Conservation (phyloP, 1,139 yeast genomes). For the Geotrichum klebahnii region DNA sequence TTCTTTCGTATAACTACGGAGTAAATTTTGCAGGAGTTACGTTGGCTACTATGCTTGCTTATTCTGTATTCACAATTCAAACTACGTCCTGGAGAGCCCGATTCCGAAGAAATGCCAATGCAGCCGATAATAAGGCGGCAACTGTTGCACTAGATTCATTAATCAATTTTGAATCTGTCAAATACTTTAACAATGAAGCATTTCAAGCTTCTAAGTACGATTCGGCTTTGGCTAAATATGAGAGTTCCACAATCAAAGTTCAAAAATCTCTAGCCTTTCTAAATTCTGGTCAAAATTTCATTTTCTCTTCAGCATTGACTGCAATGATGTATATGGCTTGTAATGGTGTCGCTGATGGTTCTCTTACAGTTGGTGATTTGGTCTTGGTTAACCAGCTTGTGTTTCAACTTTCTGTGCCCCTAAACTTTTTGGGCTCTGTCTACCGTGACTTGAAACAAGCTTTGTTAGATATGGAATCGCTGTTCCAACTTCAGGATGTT, state of each 20-base stretch:
- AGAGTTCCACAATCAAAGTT: constrained; percentile 77
- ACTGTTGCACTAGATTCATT: constrained; percentile 90
- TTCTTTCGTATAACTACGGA: constrained; percentile 89
- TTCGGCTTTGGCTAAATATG: constrained; percentile 67
- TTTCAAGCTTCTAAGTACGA: constrained; percentile 80
- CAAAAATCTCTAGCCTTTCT: constrained; percentile 89
- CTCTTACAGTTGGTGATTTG: constrained; percentile 87
- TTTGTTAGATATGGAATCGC: constrained; percentile 84
- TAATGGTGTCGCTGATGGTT: constrained; percentile 77
- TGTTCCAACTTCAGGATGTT: constrained; percentile 76
- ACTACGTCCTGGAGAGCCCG: constrained; percentile 97
- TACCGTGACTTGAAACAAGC: constrained; percentile 93
- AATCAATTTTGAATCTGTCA: constrained; percentile 91
- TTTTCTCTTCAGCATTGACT: constrained; percentile 86
- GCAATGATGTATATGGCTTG: constrained; percentile 99
- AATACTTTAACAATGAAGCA: constrained; percentile 84
- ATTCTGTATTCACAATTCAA: constrained; percentile 77
- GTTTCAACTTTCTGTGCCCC: constrained; percentile 89
- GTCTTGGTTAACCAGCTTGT: constrained; percentile 95
- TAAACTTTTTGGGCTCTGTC: constrained; percentile 90
- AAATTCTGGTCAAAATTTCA: constrained; percentile 87
- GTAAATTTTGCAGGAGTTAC: constrained; percentile 85
- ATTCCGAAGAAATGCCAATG: constrained; percentile 85
- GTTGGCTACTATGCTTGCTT: constrained; percentile 77
- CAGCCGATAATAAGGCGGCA: constrained; percentile 93